phyloP scores from a whole-genome alignment of 805 yeast genomes.

The Soucietia sequanensis region DNA sequence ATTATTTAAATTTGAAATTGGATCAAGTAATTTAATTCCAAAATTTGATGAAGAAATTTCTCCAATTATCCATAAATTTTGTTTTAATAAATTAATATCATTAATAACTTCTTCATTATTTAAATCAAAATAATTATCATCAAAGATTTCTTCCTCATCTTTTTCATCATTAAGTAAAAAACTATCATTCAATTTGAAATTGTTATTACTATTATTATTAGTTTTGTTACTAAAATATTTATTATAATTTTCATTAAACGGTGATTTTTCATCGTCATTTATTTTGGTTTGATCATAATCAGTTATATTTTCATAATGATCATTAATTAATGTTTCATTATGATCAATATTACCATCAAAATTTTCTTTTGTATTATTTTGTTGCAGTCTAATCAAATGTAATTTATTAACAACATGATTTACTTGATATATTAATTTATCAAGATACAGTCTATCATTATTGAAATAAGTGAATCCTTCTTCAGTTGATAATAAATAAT shows the following conservation, averaged over 20 bases:
- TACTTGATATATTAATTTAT: constrained; percentile 27
- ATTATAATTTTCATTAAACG: too few relatives aligned
- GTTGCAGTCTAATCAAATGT: background rate
- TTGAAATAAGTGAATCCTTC: constrained; percentile 71
- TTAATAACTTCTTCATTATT: constrained; percentile 27
- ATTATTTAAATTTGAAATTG: constrained; percentile 18
- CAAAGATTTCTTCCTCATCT: background rate
- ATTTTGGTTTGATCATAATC: background rate
- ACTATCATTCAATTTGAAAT: background rate
- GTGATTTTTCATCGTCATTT: background rate
- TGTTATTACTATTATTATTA: background rate
- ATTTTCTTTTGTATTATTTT: background rate
- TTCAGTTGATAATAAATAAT: constrained; percentile 73
- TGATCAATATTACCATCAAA: background rate
- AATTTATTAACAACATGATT: constrained; percentile 12
- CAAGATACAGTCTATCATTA: constrained; percentile 34
- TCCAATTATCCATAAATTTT: constrained; percentile 85
- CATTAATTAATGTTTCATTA: background rate
- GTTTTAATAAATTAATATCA: constrained; percentile 46
- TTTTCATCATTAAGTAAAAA: background rate
- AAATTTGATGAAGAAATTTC: constrained; percentile 69
- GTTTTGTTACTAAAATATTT: background rate
- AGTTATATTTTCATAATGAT: background rate
- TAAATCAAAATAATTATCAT: background rate
- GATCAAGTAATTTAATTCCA: constrained; percentile 55